Evolutionary conservation across 352 stramenopile species (phyloP).

Genomic region (Elongisporangium undulatum): DNA sequence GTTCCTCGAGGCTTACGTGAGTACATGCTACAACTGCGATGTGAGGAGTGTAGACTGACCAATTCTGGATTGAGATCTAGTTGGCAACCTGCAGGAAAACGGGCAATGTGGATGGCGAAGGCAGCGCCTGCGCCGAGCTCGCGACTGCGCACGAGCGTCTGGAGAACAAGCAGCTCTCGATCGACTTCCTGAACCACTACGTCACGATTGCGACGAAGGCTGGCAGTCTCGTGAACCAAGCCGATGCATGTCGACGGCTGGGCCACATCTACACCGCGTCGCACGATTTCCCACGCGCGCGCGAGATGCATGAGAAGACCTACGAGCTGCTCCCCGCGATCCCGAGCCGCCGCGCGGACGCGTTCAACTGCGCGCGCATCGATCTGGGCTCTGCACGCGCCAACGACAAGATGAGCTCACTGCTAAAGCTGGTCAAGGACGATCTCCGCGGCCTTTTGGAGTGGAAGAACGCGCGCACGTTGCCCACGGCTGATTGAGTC

Average conservation of each 20-base stretch:
- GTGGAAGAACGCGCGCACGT: constrained; percentile 72
- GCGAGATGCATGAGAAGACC: constrained; percentile 89
- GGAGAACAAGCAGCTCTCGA: constrained; percentile 70
- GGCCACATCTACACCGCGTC: constrained; percentile 82
- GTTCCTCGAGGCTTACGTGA: constrained; percentile 81
- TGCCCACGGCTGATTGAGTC: constrained; percentile 40
- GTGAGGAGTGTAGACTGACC: not conserved
- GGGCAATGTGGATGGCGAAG: constrained; percentile 67
- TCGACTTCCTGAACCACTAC: constrained; percentile 89
- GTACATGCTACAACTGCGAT: not conserved
- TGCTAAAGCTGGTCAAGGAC: constrained; percentile 60
- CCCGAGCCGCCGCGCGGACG: constrained; percentile 31
- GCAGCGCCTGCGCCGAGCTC: constrained; percentile 82
- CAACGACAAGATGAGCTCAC: constrained; percentile 61
- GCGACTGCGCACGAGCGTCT: constrained; percentile 84
- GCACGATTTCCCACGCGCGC: constrained; percentile 71
- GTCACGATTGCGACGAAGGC: constrained; percentile 69
- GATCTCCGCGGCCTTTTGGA: constrained; percentile 66
- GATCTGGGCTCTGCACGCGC: constrained; percentile 63
- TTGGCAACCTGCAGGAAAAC: constrained; percentile 50
- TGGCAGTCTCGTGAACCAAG: constrained; percentile 85
- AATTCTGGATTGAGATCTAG: constrained; percentile 12
- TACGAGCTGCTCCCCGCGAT: constrained; percentile 77
- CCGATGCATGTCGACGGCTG: constrained; percentile 80
- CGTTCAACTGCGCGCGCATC: constrained; percentile 63